phyloP scores from a whole-genome alignment of 345 rosid genomes.

The Theobroma cacao region DNA sequence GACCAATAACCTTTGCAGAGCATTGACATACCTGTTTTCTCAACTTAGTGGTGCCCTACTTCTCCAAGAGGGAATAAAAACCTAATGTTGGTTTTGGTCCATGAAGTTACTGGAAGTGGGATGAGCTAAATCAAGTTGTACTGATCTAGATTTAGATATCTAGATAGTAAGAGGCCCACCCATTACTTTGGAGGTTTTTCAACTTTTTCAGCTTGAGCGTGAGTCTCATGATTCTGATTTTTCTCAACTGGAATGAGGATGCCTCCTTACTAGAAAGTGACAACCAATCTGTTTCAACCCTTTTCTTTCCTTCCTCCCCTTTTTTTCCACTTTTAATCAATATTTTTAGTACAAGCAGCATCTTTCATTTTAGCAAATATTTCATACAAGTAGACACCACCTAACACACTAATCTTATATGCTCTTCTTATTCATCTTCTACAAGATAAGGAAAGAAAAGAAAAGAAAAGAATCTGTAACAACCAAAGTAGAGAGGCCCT shows the following conservation, averaged over 20 bases:
- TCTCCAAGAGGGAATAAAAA: too few relatives aligned
- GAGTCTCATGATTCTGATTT: not conserved
- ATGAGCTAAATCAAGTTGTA: not conserved
- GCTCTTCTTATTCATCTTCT: not conserved
- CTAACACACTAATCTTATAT: not conserved
- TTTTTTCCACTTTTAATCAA: not conserved
- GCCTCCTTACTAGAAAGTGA: not conserved
- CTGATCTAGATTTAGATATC: slow-evolving; percentile 2
- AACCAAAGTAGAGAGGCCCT: not conserved
- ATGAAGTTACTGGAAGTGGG: not conserved
- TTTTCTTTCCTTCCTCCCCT: not conserved
- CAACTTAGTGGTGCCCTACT: not conserved
- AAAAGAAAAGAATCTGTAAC: not conserved
- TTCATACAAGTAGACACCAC: not conserved
- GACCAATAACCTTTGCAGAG: not conserved
- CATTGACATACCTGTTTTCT: not conserved
- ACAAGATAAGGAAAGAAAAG: not conserved
- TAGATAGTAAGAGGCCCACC: not conserved
- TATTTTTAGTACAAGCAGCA: not conserved
- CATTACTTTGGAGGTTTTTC: not conserved
- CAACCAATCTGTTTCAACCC: not conserved
- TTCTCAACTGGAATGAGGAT: not conserved
- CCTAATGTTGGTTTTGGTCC: not conserved
- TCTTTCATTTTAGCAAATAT: not conserved
- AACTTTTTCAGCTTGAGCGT: not conserved